Evolutionary conservation across 768 basidiomycete genomes (phyloP).

Genomic region (Russula brevipes): DNA sequence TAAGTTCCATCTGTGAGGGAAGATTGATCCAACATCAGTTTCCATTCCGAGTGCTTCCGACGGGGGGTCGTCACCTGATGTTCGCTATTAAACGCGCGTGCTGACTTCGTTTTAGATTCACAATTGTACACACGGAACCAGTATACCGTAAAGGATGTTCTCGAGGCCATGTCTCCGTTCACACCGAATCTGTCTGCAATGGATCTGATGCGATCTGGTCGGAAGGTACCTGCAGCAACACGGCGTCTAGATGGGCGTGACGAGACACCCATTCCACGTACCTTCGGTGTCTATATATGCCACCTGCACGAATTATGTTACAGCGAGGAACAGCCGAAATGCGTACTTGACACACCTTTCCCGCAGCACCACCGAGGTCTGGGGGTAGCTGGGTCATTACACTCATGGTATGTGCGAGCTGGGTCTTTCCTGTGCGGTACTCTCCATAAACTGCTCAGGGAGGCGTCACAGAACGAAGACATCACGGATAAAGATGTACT

Average conservation of each 20-base stretch:
- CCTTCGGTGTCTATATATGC: constrained; percentile 91
- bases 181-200: constrained; percentile 94
- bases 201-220: constrained; percentile 85
- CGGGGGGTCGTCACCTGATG: constrained; percentile 58
- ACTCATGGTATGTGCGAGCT: constrained; percentile 92
- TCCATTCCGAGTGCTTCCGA: constrained; percentile 1
- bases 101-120: constrained; percentile 38
- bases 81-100: constrained; percentile 87
- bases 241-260: neutral
- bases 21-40: constrained; percentile 7
- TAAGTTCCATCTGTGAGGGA: constrained; percentile 71
- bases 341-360: constrained; percentile 50
- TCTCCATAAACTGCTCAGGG: constrained; percentile 77
- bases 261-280: constrained; percentile 17
- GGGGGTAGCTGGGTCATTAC: constrained; percentile 84
- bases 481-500: constrained; percentile 3
- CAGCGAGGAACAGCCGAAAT: neutral
- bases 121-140: neutral
- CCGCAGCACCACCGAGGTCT: constrained; percentile 86
- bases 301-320: constrained; percentile 43
- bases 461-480: constrained; percentile 2
- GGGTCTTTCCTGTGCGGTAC: constrained; percentile 94
- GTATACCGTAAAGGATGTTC: constrained; percentile 82
- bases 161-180: constrained; percentile 84
- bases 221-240: constrained; percentile 69